Evolutionary conservation across 352 stramenopile genomes (phyloP).

Genomic region (Phytophthora syringae): DNA sequence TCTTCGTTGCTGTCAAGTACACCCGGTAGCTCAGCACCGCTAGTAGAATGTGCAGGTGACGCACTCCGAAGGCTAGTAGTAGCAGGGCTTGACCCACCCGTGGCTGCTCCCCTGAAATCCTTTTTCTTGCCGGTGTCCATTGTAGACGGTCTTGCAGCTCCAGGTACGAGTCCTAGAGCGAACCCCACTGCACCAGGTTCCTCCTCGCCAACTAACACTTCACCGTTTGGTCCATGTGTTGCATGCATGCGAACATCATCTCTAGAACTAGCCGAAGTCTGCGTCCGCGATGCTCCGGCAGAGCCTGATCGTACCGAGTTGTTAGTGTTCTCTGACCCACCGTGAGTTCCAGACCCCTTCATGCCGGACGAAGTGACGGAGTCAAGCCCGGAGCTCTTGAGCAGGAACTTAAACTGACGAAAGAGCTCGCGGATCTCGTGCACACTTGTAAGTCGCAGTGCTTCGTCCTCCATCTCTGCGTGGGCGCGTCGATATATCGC

Average conservation of each 20-base stretch:
- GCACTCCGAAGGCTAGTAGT: constrained; percentile 43
- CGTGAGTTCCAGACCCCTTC: constrained; percentile 7
- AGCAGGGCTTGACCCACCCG: constrained; percentile 6
- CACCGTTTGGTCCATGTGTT: constrained; percentile 19
- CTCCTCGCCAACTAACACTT: constrained; percentile 65
- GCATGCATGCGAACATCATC: constrained; percentile 44
- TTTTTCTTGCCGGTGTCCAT: constrained; percentile 67
- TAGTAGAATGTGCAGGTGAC: constrained; percentile 35
- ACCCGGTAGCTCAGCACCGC: constrained; percentile 20
- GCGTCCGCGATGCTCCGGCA: constrained; percentile 52
- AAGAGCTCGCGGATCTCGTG: constrained; percentile 94
- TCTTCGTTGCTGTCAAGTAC: constrained; percentile 37
- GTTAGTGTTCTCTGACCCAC: constrained; percentile 18
- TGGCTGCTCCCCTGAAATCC: constrained; percentile 4
- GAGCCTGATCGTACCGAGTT: constrained; percentile 47
- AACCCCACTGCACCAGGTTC: constrained; percentile 64
- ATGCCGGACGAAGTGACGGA: neutral
- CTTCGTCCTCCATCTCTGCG: constrained; percentile 75
- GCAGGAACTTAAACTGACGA: constrained; percentile 90
- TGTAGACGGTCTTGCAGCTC: constrained; percentile 62
- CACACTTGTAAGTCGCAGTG: constrained; percentile 82
- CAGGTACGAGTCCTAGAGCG: constrained; percentile 58
- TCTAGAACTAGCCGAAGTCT: constrained; percentile 58
- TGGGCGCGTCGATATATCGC: constrained; percentile 78
- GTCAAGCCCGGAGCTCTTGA: constrained; percentile 59